These are phyloP conservation scores for Zygosaccharomyces bisporus DNA, from an alignment of 805 yeast genomes.

Conservation along the genomic window DNA sequence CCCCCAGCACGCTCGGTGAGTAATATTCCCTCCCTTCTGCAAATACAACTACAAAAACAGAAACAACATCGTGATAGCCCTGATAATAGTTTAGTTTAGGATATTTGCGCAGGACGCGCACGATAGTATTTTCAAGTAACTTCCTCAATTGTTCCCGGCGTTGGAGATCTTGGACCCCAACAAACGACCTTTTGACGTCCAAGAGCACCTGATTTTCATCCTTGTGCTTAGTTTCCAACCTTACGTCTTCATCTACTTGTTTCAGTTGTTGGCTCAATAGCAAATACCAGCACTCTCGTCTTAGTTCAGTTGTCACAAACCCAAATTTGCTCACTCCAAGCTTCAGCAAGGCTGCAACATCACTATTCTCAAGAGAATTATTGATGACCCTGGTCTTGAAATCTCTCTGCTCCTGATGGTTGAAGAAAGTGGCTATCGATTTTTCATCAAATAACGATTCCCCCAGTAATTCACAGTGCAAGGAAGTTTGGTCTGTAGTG, in stretches of 20 bases:
- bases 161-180: conserved; percentile 24
- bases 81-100: conserved; percentile 77
- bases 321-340: conserved; percentile 28
- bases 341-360: conserved; percentile 14
- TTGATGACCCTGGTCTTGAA: conserved; percentile 17
- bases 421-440: conserved; percentile 13
- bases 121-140: conserved; percentile 40
- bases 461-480: conserved; percentile 13
- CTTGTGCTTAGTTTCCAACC: conserved; percentile 40
- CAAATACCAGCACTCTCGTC: conserved; percentile 24
- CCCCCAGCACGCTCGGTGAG: not conserved
- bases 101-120: conserved; percentile 53
- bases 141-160: conserved; percentile 23
- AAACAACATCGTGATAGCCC: conserved; percentile 87
- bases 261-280: conserved; percentile 31
- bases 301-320: conserved; percentile 22
- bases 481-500: conserved; percentile 5
- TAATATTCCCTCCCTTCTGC: conserved; percentile 16
- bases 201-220: conserved; percentile 78
- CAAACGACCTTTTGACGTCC: conserved; percentile 74
- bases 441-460: conserved; percentile 17
- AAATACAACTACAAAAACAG: conserved; percentile 57
- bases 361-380: conserved; percentile 17
- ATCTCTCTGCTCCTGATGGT: conserved; percentile 14
- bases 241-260: not conserved